A percentile compares a stretch with the other conserved stretches of the same genome.
Conservation (phyloP, 257 asterid species). For the Anisodus acutangulus region DNA sequence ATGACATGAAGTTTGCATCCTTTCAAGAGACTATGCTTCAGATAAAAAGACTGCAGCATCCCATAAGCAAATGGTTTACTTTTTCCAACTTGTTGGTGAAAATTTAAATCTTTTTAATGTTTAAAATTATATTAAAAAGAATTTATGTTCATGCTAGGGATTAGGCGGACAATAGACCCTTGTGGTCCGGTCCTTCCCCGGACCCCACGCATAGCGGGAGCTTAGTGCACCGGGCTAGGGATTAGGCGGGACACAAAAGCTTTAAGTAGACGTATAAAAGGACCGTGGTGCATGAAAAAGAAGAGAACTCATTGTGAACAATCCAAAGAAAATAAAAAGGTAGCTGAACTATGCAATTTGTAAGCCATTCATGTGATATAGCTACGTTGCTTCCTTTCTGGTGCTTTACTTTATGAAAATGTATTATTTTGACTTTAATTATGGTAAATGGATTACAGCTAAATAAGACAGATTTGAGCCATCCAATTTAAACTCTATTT, state of each 20-base stretch:
- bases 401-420: not conserved
- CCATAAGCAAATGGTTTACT: not conserved
- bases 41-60: not conserved
- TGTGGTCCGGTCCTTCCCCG: no score
- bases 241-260: not conserved
- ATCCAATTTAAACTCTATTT: not conserved
- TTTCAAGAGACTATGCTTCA: slow-evolving; percentile 11
- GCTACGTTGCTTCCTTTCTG: not conserved
- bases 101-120: not conserved
- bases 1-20: not conserved
- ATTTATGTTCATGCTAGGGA: not conserved
- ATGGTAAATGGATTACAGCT: not conserved
- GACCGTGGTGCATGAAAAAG: not conserved
- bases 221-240: not conserved
- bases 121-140: not conserved
- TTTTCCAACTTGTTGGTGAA: not conserved
- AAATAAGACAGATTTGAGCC: not conserved
- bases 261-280: not conserved
- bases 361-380: slow-evolving; percentile 4
- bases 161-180: not conserved
- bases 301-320: slow-evolving; percentile 8
- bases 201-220: no score
- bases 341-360: not conserved
- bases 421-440: not conserved
- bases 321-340: not conserved